Base-by-base conservation (phyloP, 148 eudicot species). In the Rhododendron molle region DNA sequence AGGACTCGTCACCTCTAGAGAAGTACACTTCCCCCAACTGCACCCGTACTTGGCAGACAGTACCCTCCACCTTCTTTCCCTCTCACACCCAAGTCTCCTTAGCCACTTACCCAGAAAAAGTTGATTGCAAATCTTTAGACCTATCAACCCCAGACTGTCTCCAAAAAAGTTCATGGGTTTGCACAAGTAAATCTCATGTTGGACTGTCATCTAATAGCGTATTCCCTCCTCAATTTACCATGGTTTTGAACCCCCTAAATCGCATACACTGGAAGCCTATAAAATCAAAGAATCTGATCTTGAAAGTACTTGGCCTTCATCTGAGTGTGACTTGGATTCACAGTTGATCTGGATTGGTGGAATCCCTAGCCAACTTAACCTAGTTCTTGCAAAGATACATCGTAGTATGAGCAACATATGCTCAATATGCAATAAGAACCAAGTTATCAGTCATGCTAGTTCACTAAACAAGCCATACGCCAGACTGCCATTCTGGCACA, bases 351-450 rank as follows among this genome's bases (percentile, higher is more conserved):
- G 18, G 60, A n/a, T 79, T 26, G 62, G 34, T 5, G 82, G 82
- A 80, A n/a, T 38, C 40, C 82, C 38, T 80, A 50, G 40, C 82
- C 30, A 78, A 47, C 34, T 78, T n/a, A 80, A 50, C 62, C 40
- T 6, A 50, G 82, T 80, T 26, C 82, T 80, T 80, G 62, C 82
- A 80, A 1, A 28, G 11, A 49, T 26, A 49, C 13, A 9, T 28
- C 9, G 38, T 15, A 14, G 60, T 26, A 47, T 23, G 30, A 13
- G 38, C 58, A 76, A 76, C 72, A 26, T 43, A 32, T 1, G 16
- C 43, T 43, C 46, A 6, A 82, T 40, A 40, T 43, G 30, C 49
- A 65, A 18, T 50, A 43, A 34, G 38, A 62, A 11, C 13, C 2
- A 40, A 82, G 21, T 18, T 15, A 52, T n/a, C n/a, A n/a, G n/a